Percentiles rank a stretch among this genome's conserved stretches.
These are phyloP conservation scores for Trebouxiophyceae sp. DNA, from an alignment of 163 green algal species.

Conservation along the genomic window DNA sequence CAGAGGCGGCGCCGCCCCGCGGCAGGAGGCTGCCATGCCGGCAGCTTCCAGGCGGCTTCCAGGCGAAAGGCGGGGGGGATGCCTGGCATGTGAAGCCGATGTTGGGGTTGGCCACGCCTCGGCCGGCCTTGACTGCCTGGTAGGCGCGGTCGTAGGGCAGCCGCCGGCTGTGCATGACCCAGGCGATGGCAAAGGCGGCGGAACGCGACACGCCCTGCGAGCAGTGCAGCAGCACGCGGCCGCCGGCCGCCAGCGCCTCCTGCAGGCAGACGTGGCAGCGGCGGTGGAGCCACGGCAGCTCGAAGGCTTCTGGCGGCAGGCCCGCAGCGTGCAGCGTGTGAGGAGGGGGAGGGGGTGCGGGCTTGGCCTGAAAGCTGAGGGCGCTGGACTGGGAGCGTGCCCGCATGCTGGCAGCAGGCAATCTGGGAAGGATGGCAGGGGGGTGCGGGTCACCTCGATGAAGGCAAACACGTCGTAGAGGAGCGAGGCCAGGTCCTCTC, in stretches of 20 bases:
- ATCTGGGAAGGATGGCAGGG: no score
- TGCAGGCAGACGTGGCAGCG: no score
- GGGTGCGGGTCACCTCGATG: conserved; percentile 77
- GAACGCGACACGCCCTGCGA: conserved; percentile 90
- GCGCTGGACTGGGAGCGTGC: no score
- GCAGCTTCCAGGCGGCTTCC: background rate
- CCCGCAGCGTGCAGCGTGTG: no score
- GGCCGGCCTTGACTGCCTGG: conserved; percentile 47
- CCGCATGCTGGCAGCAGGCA: no score
- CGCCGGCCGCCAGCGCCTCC: conserved; percentile 23
- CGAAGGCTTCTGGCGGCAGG: no score
- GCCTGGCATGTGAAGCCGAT: conserved; percentile 85
- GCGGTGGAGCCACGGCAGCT: no score
- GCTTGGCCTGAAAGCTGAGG: no score
- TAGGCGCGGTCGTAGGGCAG: conserved; percentile 60
- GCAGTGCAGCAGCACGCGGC: conserved; percentile 91
- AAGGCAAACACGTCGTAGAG: conserved; percentile 96
- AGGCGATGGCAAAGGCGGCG: conserved; percentile 83
- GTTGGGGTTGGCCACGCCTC: conserved; percentile 89
- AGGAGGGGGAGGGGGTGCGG: no score
- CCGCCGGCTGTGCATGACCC: conserved; percentile 79
- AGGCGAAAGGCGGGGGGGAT: background rate
- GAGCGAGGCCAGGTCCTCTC: conserved; percentile 86
- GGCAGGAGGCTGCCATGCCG: no score
- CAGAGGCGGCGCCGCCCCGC: no score